Evolutionary conservation across 331 rosid species (phyloP), one percentile per base, ranked within the genome.

Genomic region (Telfairia occidentalis): DNA sequence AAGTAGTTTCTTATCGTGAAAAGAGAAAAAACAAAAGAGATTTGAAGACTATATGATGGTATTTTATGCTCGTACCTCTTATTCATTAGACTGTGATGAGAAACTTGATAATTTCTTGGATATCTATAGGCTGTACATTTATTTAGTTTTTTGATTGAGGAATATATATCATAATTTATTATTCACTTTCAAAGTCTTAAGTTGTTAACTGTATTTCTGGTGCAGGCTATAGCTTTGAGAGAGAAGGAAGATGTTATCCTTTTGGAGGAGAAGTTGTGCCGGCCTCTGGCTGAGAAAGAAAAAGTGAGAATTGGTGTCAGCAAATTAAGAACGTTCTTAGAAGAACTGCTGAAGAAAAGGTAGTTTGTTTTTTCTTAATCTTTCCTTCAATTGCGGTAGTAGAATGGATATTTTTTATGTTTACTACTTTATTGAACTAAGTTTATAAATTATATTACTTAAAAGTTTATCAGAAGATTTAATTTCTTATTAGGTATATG

Each of bases 221-320:
- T 82, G 86, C 86, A 94, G 98, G 96, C 97, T 26, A 87, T 91
- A 70, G 75, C 85, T 77, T 64, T 83, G 74, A 85, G 98, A 85
- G 98, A 94, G 87, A 82, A 81, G 78, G 96, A 89, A 81, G 98
- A 94, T 77, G 85, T 91, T 78, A 82, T 89, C 49, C 78, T 86
- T 61, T 87, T 91, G 85, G 96, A 91, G 89, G 96, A 89, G 81
- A 91, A 88, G 71, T 79, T 94, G 87, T 89, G 90, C 64, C 84
- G 98, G 74, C 59, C 92, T 60, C 84, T 94, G 85, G 86, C 96
- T 16, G 83, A 86, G 74, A 81, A 84, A 84, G 98, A 91, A 84
- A 94, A 86, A 81, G 90, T 87, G 81, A 90, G 96, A 79, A 94
- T 91, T 82, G 97, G 98, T 71, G 92, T 94, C 60, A 88, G 97